A percentile compares a stretch with the other conserved stretches of the same genome.
phyloP scores from a whole-genome alignment of 495 filamentous ascomycete species.

The Neurospora sp. region DNA sequence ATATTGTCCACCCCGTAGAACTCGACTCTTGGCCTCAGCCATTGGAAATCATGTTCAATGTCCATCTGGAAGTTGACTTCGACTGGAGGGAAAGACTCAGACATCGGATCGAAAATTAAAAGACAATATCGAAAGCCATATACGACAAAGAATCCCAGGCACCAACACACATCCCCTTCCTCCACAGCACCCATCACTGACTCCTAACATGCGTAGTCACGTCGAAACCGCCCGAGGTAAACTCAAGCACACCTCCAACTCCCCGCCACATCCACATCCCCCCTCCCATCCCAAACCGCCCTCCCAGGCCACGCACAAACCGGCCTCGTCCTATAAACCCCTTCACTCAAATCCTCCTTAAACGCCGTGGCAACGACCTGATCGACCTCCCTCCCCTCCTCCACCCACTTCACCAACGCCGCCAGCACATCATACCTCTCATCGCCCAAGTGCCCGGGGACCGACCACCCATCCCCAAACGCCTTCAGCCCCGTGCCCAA shows the following conservation, averaged over 20 bases:
- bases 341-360: slow-evolving; percentile 18
- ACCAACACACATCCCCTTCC: neutral
- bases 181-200: neutral
- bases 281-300: slow-evolving; percentile 12
- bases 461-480: slow-evolving; percentile 24
- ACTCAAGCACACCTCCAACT: slow-evolving; percentile 13
- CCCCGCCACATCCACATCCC: slow-evolving; percentile 6
- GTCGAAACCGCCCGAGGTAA: no score
- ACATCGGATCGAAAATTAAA: neutral
- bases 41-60: no score
- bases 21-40: neutral
- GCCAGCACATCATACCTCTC: slow-evolving; percentile 35
- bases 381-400: slow-evolving; percentile 32
- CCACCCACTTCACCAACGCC: slow-evolving; percentile 46
- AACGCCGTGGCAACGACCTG: slow-evolving; percentile 37
- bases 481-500: slow-evolving; percentile 10
- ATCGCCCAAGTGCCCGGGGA: slow-evolving; percentile 24
- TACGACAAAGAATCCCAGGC: neutral
- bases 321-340: slow-evolving; percentile 23
- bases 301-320: slow-evolving; percentile 32
- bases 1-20: neutral
- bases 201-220: neutral
- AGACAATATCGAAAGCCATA: neutral
- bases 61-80: no score
- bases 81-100: no score